Conservation (phyloP, 2,329 filamentous ascomycete species). For the Penicillium palitans region DNA sequence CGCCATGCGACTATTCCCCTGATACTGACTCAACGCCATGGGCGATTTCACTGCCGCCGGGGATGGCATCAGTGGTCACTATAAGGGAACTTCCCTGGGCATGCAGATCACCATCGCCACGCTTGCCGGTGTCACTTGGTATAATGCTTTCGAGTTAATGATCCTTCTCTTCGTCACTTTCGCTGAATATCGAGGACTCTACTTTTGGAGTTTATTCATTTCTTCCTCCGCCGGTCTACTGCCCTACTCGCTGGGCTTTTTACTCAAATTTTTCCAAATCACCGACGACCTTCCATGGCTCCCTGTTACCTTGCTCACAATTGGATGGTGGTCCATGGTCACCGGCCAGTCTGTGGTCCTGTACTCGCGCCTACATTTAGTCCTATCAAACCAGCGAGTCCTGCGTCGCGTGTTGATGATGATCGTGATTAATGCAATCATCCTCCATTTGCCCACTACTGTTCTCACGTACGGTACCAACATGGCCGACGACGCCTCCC, state of each 20-base stretch:
- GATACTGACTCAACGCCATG: constrained; percentile 23
- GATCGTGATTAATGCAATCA: constrained; percentile 49
- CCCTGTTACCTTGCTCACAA: constrained; percentile 45
- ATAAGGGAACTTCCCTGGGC: constrained; percentile 36
- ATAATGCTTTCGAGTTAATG: constrained; percentile 53
- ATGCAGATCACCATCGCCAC: constrained; percentile 48
- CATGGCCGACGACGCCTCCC: constrained; percentile 20
- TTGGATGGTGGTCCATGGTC: constrained; percentile 52
- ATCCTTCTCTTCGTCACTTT: constrained; percentile 53
- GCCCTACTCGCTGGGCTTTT: constrained; percentile 49
- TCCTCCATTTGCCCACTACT: constrained; percentile 49
- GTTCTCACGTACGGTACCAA: constrained; percentile 49
- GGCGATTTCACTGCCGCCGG: constrained; percentile 27
- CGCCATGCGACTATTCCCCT: constrained; percentile 13
- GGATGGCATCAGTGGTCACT: constrained; percentile 42
- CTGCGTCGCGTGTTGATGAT: constrained; percentile 47
- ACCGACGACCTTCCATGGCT: constrained; percentile 36
- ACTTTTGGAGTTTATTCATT: constrained; percentile 53
- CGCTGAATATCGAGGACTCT: constrained; percentile 47
- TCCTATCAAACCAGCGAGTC: constrained; percentile 42
- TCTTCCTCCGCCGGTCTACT: constrained; percentile 47
- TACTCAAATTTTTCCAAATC: constrained; percentile 50
- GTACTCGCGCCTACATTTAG: constrained; percentile 52
- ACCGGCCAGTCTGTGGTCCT: constrained; percentile 52
- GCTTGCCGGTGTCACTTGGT: constrained; percentile 51